These are phyloP conservation scores for Leishmania amazonensis DNA, from an alignment of 208 protist species.

Conservation along the genomic window DNA sequence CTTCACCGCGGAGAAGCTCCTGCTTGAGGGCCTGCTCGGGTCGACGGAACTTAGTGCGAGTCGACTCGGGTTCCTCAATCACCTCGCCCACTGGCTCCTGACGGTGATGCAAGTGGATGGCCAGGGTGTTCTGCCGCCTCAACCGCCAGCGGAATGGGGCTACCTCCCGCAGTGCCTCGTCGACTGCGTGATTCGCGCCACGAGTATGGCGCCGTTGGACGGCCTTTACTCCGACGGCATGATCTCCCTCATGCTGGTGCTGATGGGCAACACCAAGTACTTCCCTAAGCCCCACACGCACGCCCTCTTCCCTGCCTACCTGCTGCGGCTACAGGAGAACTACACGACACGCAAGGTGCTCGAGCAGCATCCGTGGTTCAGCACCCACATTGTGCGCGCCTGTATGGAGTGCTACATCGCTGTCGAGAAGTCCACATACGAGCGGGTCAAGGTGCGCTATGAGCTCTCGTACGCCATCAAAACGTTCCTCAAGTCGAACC, in stretches of 20 bases:
- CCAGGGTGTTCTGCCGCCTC: conserved; percentile 49
- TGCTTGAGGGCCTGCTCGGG: conserved; percentile 69
- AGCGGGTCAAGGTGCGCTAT: conserved; percentile 84
- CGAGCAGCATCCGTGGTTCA: conserved; percentile 83
- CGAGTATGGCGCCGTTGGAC: conserved; percentile 60
- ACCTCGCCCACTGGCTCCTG: conserved; percentile 80
- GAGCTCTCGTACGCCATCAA: conserved; percentile 82
- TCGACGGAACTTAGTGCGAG: conserved; percentile 40
- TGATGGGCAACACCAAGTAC: conserved; percentile 92
- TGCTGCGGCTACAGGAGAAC: conserved; percentile 64
- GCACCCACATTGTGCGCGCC: conserved; percentile 69
- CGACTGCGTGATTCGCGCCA: conserved; percentile 71
- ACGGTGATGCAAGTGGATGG: conserved; percentile 57
- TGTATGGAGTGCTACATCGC: conserved; percentile 92
- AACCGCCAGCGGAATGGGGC: conserved; percentile 65
- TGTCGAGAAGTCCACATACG: conserved; percentile 87
- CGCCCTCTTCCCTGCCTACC: conserved; percentile 77
- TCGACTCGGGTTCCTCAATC: conserved; percentile 73
- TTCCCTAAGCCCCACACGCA: conserved; percentile 92
- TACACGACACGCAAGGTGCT: conserved; percentile 51
- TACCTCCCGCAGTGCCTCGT: conserved; percentile 88
- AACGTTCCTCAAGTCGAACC: conserved; percentile 62
- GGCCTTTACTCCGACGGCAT: conserved; percentile 62
- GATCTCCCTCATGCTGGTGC: conserved; percentile 82
- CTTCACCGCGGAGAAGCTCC: conserved; percentile 50